phyloP scores from a whole-genome alignment of 257 asterid species.

The Solanum habrochaites region DNA sequence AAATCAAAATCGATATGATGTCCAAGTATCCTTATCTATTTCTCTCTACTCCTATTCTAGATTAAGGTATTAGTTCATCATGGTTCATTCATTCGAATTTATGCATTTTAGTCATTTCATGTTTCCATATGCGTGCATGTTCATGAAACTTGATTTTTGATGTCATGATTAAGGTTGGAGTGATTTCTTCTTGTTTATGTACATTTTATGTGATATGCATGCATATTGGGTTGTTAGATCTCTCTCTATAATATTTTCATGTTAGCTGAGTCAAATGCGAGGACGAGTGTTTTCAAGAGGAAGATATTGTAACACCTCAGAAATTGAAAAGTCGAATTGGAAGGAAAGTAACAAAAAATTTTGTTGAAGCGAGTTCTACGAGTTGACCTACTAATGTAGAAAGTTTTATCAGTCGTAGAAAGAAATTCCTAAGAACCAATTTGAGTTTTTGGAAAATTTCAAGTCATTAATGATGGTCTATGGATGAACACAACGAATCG shows the following conservation, averaged over 20 bases:
- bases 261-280: neutral
- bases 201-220: neutral
- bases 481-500: neutral
- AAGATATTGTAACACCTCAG: neutral
- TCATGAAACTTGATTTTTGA: neutral
- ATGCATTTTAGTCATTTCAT: neutral
- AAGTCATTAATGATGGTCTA: neutral
- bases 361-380: neutral
- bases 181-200: neutral
- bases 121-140: neutral
- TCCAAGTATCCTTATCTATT: neutral
- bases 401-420: too few relatives aligned
- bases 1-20: neutral
- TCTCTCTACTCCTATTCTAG: neutral
- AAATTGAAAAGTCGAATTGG: neutral
- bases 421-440: neutral
- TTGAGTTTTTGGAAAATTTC: too few relatives aligned
- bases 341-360: neutral
- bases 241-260: neutral
- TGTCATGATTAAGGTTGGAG: neutral
- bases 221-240: neutral
- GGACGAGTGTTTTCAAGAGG: too few relatives aligned
- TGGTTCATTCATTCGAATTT: neutral
- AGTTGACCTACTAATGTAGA: neutral
- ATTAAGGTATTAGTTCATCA: neutral